Base-by-base conservation (phyloP, 73 alveolate species). In the Paramecium octaurelia region DNA sequence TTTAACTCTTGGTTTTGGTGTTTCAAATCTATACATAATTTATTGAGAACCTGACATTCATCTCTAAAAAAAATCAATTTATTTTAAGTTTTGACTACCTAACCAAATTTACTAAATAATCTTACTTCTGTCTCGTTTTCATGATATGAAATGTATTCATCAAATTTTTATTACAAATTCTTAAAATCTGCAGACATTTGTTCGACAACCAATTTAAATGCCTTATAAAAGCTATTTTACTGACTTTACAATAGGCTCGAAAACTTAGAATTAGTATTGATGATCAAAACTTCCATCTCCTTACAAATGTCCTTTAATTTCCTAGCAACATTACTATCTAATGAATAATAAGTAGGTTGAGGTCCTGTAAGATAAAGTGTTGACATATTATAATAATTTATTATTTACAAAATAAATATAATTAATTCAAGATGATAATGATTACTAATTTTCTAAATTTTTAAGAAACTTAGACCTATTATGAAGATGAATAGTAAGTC, bases 161-260 rank as follows among this genome's bases (percentile, higher is more conserved):
- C 91, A 80, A 80, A 80, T 46, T 80, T 80, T 48, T 80, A 31
- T 46, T 80, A n/a, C 24, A 80, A 46, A 48, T 80, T 48, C 91
- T 80, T 31, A 80, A 80, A 80, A 18, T 80, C 91, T 24, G 16
- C 5, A 44, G 57, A 80, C 57, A 80, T 80, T 80, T 40, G 14
- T 80, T 80, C 91, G 20, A 80, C 20, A 80, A 80, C 91, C 8
- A 24, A 24, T 80, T 27, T 42, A 80, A 80, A 80, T 9, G 91
- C 75, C 36, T 80, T 42, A 64, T 38, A 80, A 46, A 80, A 80
- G 31, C 57, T 80, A 23, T 27, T 42, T 23, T 40, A 48, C 48
- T 80, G 76, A 46, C 57, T 80, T 80, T 80, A 46, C 48, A 80
- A 24, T 20, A 80, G 46, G 1, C 27, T 23, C 20, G 24, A 44